Evolutionary conservation across 139 green algal genomes (phyloP), one percentile per base, ranked within the genome.

Genomic region (Chlamydomonas sphaeroides): DNA sequence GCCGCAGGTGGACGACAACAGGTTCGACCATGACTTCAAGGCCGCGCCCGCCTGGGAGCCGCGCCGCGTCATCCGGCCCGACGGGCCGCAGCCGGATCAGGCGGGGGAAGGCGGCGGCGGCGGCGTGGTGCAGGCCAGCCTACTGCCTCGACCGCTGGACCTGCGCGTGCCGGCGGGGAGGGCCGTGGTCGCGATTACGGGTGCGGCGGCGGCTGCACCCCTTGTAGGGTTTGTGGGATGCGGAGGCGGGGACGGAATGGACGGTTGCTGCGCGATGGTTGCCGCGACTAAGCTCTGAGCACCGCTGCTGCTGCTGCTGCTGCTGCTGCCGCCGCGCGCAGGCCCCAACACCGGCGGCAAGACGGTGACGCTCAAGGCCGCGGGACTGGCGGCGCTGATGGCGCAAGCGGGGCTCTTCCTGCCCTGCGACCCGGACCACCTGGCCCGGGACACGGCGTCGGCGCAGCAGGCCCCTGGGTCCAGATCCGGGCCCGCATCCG

Each of bases 331-430:
- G 15, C 11, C 49, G 30, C 41, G 17, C 7, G 36, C 77, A 80
- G 83, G 83, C 25, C 90, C 90, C 57, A 93, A 93, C 81, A 92
- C 90, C 3, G 87, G 85, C 67, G 97, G 97, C 67, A 99, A 99
- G 86, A 99, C 97, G 11, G 96, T 96, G 2, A 90, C 92, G 3
- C 82, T 99, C 2, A 99, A 98, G 87, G 92, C 96, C 0, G 80
- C 98, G 25, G 97, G 96, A 3, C 73, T 99, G 53, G 79, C 90
- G 21, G 89, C 89, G 10, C 68, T 98, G 45, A 98, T 98, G 90
- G 95, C 94, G 0, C 94, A 92, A 68, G 88, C 92, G 32, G 97
- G 97, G 14, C 62, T 94, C 57, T 94, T 82, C 56, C 17, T 93
- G 30, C 86, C 53, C 49, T 95, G 63, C 76, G 63, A 65, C 48